These are phyloP conservation scores for Candida verbasci DNA, from an alignment of 805 yeast species.

Conservation along the genomic window DNA sequence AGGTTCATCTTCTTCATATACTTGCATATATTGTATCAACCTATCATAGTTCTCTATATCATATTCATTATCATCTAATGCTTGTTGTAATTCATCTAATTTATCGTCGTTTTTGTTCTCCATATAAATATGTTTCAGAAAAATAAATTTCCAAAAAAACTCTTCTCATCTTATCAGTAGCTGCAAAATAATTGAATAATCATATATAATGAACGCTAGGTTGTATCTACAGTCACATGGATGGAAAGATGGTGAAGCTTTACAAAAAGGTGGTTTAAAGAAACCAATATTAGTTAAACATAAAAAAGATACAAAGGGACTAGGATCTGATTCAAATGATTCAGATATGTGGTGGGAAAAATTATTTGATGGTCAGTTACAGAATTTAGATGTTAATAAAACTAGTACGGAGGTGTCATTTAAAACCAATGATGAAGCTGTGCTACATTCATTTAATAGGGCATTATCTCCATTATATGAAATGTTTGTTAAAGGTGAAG, in stretches of 20 bases:
- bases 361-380: constrained; percentile 88
- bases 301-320: constrained; percentile 84
- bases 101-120: not conserved
- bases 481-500: constrained; percentile 86
- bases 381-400: constrained; percentile 57
- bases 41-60: constrained; percentile 12
- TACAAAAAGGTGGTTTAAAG: constrained; percentile 71
- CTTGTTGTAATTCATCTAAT: not conserved
- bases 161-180: constrained; percentile 1
- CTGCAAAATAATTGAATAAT: not conserved
- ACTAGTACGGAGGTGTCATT: constrained; percentile 39
- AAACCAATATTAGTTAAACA: constrained; percentile 88
- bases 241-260: constrained; percentile 89
- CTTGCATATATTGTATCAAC: constrained; percentile 9
- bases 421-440: constrained; percentile 45
- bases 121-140: not conserved
- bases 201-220: constrained; percentile 60
- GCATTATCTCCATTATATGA: constrained; percentile 67
- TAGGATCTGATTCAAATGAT: constrained; percentile 76
- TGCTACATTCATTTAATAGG: constrained; percentile 44
- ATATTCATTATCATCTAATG: constrained; percentile 11
- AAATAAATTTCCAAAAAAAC: constrained; percentile 1
- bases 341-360: constrained; percentile 97
- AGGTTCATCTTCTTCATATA: not conserved
- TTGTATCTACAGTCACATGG: constrained; percentile 75